phyloP scores from a whole-genome alignment of 2,329 filamentous ascomycete species.

The Fusarium pseudocircinatum region DNA sequence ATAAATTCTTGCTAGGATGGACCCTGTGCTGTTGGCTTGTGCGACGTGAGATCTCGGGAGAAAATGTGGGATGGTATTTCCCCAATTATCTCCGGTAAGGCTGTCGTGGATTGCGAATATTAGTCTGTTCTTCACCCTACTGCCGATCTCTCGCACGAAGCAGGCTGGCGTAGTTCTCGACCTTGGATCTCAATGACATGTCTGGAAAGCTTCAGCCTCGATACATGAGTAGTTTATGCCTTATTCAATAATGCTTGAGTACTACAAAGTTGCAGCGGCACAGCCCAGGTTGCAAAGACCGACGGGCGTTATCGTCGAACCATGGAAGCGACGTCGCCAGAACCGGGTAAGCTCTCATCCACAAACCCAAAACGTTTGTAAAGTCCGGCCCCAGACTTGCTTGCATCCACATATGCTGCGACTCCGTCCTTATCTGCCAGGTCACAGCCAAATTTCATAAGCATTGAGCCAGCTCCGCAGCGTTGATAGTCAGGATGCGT shows the following conservation, averaged over 20 bases:
- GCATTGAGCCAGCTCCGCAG: conserved; percentile 38
- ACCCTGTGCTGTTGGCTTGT: background rate
- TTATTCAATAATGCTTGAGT: background rate
- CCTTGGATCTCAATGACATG: too few species aligned
- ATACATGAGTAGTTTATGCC: background rate
- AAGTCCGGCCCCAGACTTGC: conserved; percentile 16
- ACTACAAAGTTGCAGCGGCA: background rate
- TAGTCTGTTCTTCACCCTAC: too few species aligned
- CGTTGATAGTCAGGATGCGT: conserved; percentile 43
- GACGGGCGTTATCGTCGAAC: background rate
- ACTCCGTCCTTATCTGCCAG: conserved; percentile 33
- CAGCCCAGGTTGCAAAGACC: background rate
- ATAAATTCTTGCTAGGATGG: background rate
- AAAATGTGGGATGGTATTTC: background rate
- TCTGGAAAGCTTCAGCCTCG: background rate
- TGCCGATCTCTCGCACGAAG: background rate
- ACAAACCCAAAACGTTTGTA: conserved; percentile 30
- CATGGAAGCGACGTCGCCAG: conserved; percentile 29
- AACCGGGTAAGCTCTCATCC: conserved; percentile 19
- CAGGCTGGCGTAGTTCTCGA: background rate
- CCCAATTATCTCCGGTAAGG: background rate
- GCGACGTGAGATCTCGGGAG: background rate
- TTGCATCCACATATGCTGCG: conserved; percentile 41
- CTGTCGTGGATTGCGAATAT: background rate
- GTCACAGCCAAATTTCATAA: conserved; percentile 40